Evolutionary conservation across 805 yeast genomes (phyloP), one percentile per base, ranked within the genome.

Genomic region (Candida nitratophila): DNA sequence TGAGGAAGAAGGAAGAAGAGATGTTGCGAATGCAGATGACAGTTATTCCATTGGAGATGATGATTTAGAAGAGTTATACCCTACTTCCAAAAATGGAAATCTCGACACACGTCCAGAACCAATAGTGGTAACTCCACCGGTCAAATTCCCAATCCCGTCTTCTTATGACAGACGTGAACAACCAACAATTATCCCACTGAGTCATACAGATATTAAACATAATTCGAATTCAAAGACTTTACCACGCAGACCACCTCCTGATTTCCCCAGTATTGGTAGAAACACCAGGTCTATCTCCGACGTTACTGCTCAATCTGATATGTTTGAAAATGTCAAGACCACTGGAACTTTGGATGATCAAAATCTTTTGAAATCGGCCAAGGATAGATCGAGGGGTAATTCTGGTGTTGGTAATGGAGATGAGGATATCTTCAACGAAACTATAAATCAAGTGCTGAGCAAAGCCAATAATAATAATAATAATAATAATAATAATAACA

Each of bases 91-190:
- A 16, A 17, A 32, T 32, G 5, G 12, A n/a, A 32, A 32, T 32
- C n/a, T n/a, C n/a, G n/a, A n/a, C n/a, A n/a, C n/a, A n/a, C n/a
- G n/a, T n/a, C n/a, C n/a, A n/a, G n/a, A n/a, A n/a, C n/a, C n/a
- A n/a, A n/a, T n/a, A n/a, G n/a, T n/a, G n/a, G n/a, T n/a, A n/a
- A n/a, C n/a, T n/a, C n/a, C 33, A 7, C 24, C 15, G 3, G 36
- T 33, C 12, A 33, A 33, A 17, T 33, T 33, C 27, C 27, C 27
- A 24, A 24, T 7, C 17, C 36, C 36, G 7, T 33, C 37, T 5
- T 34, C 59, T 3, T 69, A 70, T 48, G 75, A 70, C 46, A 59
- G 74, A 43, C 48, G 74, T 40, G 70, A 66, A 31, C 60, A 58
- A 26, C 65, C 64, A 3, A 51, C 54, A 3, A 68, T 66, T 21